Conservation (phyloP, 352 stramenopile genomes). For the Globisporangium perplexum region DNA sequence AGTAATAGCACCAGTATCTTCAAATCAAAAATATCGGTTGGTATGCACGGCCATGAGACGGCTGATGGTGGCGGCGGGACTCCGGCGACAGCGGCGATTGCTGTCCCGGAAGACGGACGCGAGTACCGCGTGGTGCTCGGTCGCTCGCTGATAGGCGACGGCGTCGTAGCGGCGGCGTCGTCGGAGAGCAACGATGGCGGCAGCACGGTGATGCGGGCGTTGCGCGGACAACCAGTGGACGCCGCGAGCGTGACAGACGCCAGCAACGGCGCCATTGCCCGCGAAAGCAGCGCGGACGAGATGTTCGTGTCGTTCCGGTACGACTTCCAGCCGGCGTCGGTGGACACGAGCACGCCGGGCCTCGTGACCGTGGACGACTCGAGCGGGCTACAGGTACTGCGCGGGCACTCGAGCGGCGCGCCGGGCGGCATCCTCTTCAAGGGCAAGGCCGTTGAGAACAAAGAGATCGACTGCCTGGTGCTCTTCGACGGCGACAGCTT, state of each 20-base stretch:
- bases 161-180: neutral
- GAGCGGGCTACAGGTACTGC: conserved; percentile 52
- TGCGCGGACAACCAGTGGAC: neutral
- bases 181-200: neutral
- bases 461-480: conserved; percentile 77
- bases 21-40: too few relatives aligned
- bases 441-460: conserved; percentile 69
- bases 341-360: conserved; percentile 56
- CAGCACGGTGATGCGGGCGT: conserved; percentile 9
- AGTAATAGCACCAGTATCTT: too few relatives aligned
- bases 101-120: conserved; percentile 31
- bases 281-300: conserved; percentile 11
- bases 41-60: too few relatives aligned
- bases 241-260: neutral
- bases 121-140: conserved; percentile 59
- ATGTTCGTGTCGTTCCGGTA: conserved; percentile 68
- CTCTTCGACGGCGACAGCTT: conserved; percentile 73
- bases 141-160: conserved; percentile 23
- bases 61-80: too few relatives aligned
- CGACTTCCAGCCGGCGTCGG: conserved; percentile 79
- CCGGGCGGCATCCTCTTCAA: conserved; percentile 71
- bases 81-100: neutral
- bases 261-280: neutral
- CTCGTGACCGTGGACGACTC: conserved; percentile 66
- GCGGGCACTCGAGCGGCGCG: conserved; percentile 44